Conservation (phyloP, 371 early-diverging fungal genomes). For the Quaeritorhiza haematococci region DNA sequence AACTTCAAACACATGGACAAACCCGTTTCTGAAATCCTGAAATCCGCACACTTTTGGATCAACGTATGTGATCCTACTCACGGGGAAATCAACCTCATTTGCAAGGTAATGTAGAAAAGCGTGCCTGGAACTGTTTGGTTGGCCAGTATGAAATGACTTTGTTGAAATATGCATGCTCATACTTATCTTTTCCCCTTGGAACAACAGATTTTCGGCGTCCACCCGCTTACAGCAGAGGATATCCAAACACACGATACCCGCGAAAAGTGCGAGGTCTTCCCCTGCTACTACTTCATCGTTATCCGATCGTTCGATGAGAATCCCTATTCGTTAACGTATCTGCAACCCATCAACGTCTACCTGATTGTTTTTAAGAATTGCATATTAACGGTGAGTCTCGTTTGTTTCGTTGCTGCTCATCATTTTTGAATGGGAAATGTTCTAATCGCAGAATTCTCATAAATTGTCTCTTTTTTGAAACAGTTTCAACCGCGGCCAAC, state of each 20-base stretch:
- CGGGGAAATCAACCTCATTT: slow-evolving; percentile 69
- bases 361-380: slow-evolving; percentile 77
- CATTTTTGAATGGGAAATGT: background rate
- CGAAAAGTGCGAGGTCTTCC: slow-evolving; percentile 89
- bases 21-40: slow-evolving; percentile 19
- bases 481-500: slow-evolving; percentile 67
- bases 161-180: background rate
- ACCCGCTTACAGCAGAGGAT: slow-evolving; percentile 88
- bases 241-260: slow-evolving; percentile 84
- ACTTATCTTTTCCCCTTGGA: slow-evolving; percentile 1
- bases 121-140: background rate
- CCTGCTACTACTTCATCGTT: slow-evolving; percentile 85
- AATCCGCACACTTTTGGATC: slow-evolving; percentile 71
- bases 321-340: slow-evolving; percentile 55
- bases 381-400: slow-evolving; percentile 59
- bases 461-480: background rate
- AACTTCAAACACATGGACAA: slow-evolving; percentile 6
- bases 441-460: background rate
- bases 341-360: slow-evolving; percentile 71
- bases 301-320: slow-evolving; percentile 72
- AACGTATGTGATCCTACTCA: slow-evolving; percentile 77
- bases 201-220: slow-evolving; percentile 65
- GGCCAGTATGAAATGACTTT: background rate
- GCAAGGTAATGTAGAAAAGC: slow-evolving; percentile 38
- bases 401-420: background rate